phyloP scores from a whole-genome alignment of 129 eudicot genomes.

The Flaveria bidentis region DNA sequence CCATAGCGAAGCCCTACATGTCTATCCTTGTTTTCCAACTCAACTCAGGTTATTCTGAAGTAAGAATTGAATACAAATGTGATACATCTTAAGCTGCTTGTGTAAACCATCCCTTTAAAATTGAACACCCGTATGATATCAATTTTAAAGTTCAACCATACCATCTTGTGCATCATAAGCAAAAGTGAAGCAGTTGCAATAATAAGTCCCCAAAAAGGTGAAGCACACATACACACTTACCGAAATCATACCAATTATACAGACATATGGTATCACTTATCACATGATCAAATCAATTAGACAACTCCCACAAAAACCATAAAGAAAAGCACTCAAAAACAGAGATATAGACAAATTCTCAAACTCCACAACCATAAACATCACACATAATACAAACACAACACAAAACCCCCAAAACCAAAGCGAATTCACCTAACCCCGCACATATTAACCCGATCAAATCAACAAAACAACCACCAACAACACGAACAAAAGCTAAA shows the following conservation, averaged over 20 bases:
- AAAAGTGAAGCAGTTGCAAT: neutral
- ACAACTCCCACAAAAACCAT: conserved; percentile 12
- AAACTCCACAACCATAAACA: neutral
- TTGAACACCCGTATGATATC: neutral
- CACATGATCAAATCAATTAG: neutral
- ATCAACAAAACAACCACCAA: neutral
- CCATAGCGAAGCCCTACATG: neutral
- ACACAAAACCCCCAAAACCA: conserved; percentile 11
- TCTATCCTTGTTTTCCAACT: neutral
- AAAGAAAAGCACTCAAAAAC: neutral
- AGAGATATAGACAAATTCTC: neutral
- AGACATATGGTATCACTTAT: neutral
- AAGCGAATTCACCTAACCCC: neutral
- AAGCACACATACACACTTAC: neutral
- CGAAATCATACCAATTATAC: neutral
- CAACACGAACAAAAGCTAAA: neutral
- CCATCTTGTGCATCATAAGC: neutral
- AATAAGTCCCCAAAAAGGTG: neutral
- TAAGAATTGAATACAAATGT: neutral
- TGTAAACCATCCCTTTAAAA: neutral
- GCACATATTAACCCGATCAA: neutral
- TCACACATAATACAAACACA: conserved; percentile 14
- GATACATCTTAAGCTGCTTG: neutral
- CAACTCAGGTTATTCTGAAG: neutral
- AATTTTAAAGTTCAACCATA: neutral